phyloP scores from a whole-genome alignment of 306 rosid species.

The Erythrophleum fordii region DNA sequence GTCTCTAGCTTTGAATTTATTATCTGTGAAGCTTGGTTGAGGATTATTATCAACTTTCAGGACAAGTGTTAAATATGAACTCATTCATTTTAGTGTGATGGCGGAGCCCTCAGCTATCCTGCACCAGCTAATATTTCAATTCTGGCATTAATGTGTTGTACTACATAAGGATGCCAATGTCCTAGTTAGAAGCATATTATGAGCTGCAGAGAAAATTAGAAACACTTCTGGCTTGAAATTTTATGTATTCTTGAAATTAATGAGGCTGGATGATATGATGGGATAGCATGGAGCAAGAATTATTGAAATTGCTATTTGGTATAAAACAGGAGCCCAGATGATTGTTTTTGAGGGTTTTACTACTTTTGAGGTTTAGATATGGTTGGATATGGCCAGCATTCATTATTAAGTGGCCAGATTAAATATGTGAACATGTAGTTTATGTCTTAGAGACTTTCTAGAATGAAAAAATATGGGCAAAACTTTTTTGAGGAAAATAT shows the following conservation, averaged over 20 bases:
- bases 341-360: background rate
- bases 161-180: background rate
- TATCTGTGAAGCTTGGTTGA: background rate
- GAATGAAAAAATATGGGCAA: background rate
- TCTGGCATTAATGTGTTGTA: background rate
- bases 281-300: background rate
- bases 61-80: slow-evolving; percentile 15
- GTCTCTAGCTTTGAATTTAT: background rate
- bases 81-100: slow-evolving; percentile 18
- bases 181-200: background rate
- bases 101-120: background rate
- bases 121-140: background rate
- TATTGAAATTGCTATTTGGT: background rate
- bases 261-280: background rate
- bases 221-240: background rate
- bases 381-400: background rate
- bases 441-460: background rate
- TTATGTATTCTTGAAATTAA: background rate
- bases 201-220: background rate
- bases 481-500: background rate
- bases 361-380: background rate
- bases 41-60: background rate
- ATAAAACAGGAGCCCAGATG: background rate
- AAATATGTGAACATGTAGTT: background rate
- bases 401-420: background rate